These are phyloP conservation scores for Metarhizium sp. DNA, from an alignment of 2,329 filamentous ascomycete genomes.

Conservation along the genomic window DNA sequence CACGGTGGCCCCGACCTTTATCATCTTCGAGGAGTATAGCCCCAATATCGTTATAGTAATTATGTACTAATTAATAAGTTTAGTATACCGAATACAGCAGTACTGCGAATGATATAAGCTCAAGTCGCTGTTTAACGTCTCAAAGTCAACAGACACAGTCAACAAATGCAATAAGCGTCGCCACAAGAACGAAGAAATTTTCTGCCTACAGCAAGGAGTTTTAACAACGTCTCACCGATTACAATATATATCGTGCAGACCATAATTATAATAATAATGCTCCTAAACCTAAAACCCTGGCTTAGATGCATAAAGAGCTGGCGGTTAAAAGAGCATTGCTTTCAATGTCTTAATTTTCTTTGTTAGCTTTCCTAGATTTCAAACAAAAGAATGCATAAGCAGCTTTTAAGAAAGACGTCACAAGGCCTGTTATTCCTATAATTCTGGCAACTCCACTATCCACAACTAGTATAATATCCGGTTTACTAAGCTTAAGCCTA, in stretches of 20 bases:
- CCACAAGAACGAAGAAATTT: not conserved
- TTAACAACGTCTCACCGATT: not conserved
- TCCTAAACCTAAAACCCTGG: not conserved
- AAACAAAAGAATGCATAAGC: slow-evolving; percentile 15
- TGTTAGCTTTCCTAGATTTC: slow-evolving; percentile 20
- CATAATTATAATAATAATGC: not conserved
- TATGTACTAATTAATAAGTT: not conserved
- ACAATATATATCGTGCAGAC: slow-evolving; percentile 1
- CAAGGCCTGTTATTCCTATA: slow-evolving; percentile 18
- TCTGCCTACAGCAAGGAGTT: slow-evolving; percentile 1
- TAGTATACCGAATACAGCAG: not conserved
- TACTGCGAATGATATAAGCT: not conserved
- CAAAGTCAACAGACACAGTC: not conserved
- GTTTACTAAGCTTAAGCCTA: slow-evolving; percentile 18
- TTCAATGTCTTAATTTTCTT: slow-evolving; percentile 14
- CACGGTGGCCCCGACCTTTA: slow-evolving; percentile 1
- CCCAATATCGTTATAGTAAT: slow-evolving; percentile 9
- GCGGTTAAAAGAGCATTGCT: not conserved
- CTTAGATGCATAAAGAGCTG: too few species aligned
- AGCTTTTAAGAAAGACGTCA: slow-evolving; percentile 24
- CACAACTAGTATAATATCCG: slow-evolving; percentile 1
- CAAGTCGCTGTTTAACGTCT: not conserved
- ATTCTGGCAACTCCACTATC: not conserved
- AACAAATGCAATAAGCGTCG: not conserved
- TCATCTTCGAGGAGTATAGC: slow-evolving; percentile 11